Evolutionary conservation across 2,329 filamentous ascomycete genomes (phyloP), one percentile per base, ranked within the genome.

Genomic region (Fusarium ramigenum): DNA sequence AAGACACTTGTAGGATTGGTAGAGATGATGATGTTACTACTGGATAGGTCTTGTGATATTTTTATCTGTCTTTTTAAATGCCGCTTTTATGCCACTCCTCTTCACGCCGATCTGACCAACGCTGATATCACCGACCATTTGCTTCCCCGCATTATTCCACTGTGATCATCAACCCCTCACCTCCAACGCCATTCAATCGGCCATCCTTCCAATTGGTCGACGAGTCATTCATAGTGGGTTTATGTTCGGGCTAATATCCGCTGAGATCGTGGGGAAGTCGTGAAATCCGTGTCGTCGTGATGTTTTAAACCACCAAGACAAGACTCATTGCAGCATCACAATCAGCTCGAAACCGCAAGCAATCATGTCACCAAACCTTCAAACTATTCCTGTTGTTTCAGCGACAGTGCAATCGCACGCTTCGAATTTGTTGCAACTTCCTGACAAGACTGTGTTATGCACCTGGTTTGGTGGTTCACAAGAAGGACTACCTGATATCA

Each of bases 381-480:
- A 74, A 4, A 72, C 47, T 3, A 58, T 61, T 5, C 30, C 78
- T 9, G 75, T 86, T 9, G 83, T 83, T 4, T 78, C 83, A 11
- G 76, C 80, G 25, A 85, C 84, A 3, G 77, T 82, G 6, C 84
- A 86, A 68, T 84, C 80, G 5, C 84, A 86, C 44, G 84, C 84
- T 15, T 85, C 84, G 16, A 85, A 85, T 62, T 79, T 86, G 15
- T 75, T 85, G 15, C 78, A 81, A 34, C 79, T 86, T 0, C 80
- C 80, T 3, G 79, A 84, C 70, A 79, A 79, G n/a, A 82, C 82
- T 7, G 72, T 85, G 1, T 74, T 86, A 1, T 85, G 84, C 64
- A 80, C 77, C 19, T 86, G 83, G 83, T 85, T 86, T 37, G 84
- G 84, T 9, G 84, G 84, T 4, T 84, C 82, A 0, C 84, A 85